Evolutionary conservation across 2,329 filamentous ascomycete genomes (phyloP).

Genomic region (Delphinella strobiligena): DNA sequence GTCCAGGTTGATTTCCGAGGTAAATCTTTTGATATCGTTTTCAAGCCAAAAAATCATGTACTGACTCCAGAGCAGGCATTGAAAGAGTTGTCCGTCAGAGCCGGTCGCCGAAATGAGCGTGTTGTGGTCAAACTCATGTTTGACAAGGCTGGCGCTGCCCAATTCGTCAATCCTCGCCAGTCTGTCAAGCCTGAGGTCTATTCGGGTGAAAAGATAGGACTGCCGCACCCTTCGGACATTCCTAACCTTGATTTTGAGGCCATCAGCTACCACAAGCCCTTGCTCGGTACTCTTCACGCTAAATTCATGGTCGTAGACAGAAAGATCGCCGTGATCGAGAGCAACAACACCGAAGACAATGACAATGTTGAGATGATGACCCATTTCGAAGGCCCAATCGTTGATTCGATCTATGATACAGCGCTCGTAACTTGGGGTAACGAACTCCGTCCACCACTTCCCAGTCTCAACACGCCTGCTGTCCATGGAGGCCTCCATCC

Average conservation of each 20-base stretch:
- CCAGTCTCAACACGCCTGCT: constrained; percentile 41
- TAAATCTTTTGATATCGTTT: not conserved
- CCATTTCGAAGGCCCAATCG: constrained; percentile 63
- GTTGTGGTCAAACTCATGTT: constrained; percentile 65
- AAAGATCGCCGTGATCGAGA: constrained; percentile 57
- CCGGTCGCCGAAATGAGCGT: constrained; percentile 42
- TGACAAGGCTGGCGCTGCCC: constrained; percentile 30
- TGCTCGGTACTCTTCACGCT: constrained; percentile 63
- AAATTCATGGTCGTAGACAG: constrained; percentile 72
- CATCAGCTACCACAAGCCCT: constrained; percentile 57
- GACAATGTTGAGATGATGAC: constrained; percentile 74
- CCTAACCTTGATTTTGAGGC: constrained; percentile 62
- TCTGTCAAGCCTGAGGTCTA: constrained; percentile 47
- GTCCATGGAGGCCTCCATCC: constrained; percentile 20
- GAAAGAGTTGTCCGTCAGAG: constrained; percentile 54
- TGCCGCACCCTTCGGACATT: constrained; percentile 54
- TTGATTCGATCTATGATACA: constrained; percentile 64
- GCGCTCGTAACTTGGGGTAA: constrained; percentile 63
- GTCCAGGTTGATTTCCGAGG: constrained; percentile 52
- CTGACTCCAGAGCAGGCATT: too few relatives aligned
- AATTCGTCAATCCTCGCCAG: constrained; percentile 48
- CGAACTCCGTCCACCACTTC: constrained; percentile 46
- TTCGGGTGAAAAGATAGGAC: constrained; percentile 38
- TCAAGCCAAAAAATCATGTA: not conserved
- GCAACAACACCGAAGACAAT: constrained; percentile 63